Evolutionary conservation across 139 green algal species (phyloP).

Genomic region (Chlorella vulgaris): DNA sequence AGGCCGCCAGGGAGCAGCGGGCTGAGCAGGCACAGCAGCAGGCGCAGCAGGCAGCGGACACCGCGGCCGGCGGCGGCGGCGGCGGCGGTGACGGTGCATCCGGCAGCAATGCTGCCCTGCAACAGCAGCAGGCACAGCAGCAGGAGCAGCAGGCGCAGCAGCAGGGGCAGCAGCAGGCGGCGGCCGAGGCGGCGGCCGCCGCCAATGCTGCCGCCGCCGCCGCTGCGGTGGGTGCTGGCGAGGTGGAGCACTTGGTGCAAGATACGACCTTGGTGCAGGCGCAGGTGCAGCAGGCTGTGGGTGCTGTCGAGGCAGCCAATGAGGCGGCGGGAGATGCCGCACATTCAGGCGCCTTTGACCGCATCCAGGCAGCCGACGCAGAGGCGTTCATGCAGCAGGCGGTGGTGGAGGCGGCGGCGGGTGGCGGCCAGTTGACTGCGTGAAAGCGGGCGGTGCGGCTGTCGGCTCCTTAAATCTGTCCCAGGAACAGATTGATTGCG

Average conservation of each 20-base stretch:
- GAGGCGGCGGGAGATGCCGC: not conserved
- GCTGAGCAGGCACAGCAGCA: too few species aligned
- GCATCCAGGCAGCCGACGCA: not conserved
- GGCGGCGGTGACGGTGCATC: too few species aligned
- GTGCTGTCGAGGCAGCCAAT: not conserved
- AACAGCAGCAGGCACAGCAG: constrained; percentile 13
- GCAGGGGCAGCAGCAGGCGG: not conserved
- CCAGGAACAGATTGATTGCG: too few species aligned
- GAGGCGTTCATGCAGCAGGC: not conserved
- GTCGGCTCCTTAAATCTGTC: not conserved
- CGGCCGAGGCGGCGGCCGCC: not conserved
- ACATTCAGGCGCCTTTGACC: not conserved
- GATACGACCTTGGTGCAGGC: too few species aligned
- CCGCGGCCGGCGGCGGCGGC: not conserved
- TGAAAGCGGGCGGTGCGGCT: not conserved
- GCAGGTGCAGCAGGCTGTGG: constrained; percentile 3
- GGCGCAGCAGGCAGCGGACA: not conserved
- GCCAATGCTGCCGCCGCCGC: not conserved
- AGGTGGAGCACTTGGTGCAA: too few species aligned
- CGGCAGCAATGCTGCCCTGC: too few species aligned
- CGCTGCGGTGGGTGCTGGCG: not conserved
- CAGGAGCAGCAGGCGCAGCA: not conserved
- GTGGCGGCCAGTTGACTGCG: not conserved
- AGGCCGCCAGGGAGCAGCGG: too few species aligned
- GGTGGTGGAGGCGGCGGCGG: not conserved